phyloP scores from a whole-genome alignment of 2,329 filamentous ascomycete species.

The Epichloe uncinata region DNA sequence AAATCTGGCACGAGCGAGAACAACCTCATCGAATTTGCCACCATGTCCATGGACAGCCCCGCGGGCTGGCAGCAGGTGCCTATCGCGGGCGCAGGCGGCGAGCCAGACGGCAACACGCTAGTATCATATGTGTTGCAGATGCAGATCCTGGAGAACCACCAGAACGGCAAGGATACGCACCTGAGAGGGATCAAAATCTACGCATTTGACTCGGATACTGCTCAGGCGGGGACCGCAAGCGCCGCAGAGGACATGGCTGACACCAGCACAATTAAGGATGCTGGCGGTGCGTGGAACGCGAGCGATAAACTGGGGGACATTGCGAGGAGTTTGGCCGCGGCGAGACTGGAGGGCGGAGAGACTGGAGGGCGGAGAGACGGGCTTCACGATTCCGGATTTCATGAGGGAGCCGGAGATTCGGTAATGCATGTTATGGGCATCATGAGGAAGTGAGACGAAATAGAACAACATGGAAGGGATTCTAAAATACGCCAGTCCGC shows the following conservation, averaged over 20 bases:
- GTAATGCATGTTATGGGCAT: constrained; percentile 9
- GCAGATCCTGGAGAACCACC: constrained; percentile 87
- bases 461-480: too few species aligned
- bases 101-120: constrained; percentile 57
- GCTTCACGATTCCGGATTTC: constrained; percentile 26
- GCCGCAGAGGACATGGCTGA: constrained; percentile 17
- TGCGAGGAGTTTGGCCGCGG: constrained; percentile 14
- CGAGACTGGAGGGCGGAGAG: constrained; percentile 21
- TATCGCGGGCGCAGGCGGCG: constrained; percentile 38
- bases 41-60: constrained; percentile 65
- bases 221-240: constrained; percentile 21
- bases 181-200: constrained; percentile 85
- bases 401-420: constrained; percentile 31
- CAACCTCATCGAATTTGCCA: constrained; percentile 77
- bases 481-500: too few species aligned
- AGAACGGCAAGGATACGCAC: constrained; percentile 98
- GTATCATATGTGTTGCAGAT: constrained; percentile 85
- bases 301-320: constrained; percentile 17
- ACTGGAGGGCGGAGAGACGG: too few species aligned
- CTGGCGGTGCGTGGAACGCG: constrained; percentile 4
- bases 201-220: constrained; percentile 38
- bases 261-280: constrained; percentile 6
- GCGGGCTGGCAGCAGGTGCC: constrained; percentile 86
- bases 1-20: constrained; percentile 83
- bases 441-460: neutral